These are phyloP conservation scores for Neocatenulostroma microsporum DNA, from an alignment of 2,329 filamentous ascomycete species.

Conservation along the genomic window DNA sequence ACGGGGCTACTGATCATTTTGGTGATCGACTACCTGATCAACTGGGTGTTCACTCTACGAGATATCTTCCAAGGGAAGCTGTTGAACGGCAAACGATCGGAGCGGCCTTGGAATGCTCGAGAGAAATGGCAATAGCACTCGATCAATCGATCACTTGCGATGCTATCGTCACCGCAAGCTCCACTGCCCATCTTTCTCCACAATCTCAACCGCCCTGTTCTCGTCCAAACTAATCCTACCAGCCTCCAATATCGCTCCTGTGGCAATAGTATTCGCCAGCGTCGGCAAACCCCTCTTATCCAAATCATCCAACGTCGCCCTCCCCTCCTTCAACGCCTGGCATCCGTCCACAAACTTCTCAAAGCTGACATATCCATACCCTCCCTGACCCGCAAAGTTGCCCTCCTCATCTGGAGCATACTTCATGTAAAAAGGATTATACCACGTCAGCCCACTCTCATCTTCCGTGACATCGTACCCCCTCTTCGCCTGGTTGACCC, in stretches of 20 bases:
- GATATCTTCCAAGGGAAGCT: constrained; percentile 10
- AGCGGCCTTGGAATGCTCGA: constrained; percentile 1
- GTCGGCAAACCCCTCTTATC: constrained; percentile 78
- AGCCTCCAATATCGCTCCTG: constrained; percentile 84
- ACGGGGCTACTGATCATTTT: constrained; percentile 9
- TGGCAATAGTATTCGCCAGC: constrained; percentile 79
- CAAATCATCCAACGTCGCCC: constrained; percentile 63
- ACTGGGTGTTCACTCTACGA: constrained; percentile 11
- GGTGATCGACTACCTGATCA: constrained; percentile 11
- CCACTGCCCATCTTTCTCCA: constrained; percentile 59
- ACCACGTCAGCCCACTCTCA: constrained; percentile 63
- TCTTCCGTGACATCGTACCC: constrained; percentile 94
- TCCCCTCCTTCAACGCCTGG: constrained; percentile 66
- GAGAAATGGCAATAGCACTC: constrained; percentile 2
- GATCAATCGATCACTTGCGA: too few relatives aligned
- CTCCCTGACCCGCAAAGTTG: constrained; percentile 83
- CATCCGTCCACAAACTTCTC: constrained; percentile 94
- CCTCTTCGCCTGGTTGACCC: constrained; percentile 86
- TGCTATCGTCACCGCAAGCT: too few relatives aligned
- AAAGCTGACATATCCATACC: constrained; percentile 89
- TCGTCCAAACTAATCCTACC: constrained; percentile 80
- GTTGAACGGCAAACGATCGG: constrained; percentile 6
- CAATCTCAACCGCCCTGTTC: constrained; percentile 67
- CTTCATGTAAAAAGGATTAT: constrained; percentile 56
- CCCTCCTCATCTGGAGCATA: constrained; percentile 92